Evolutionary conservation across 371 early-diverging fungal genomes (phyloP), one percentile per base, ranked within the genome.

Genomic region (Mortierella sp.): DNA sequence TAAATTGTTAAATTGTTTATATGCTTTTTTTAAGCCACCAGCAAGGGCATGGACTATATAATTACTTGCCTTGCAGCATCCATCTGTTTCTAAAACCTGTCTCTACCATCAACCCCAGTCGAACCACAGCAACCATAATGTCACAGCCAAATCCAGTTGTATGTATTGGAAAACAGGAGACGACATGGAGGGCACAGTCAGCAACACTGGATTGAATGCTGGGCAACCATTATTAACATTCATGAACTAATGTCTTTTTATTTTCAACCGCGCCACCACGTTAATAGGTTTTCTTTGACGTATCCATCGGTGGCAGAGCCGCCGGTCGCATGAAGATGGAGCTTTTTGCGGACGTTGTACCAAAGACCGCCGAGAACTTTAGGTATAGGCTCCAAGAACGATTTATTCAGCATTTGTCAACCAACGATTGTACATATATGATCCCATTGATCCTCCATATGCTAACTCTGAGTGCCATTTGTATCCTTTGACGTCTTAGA

Each of bases 291-390:
- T 94, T 94, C 64, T 90, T 94, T 68, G 94, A 93, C 73, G 88
- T 93, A n/a, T 88, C 92, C 20, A 94, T 94, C 71, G 93, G 93
- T 43, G 92, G 89, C 68, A 86, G 92, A 30, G 87, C 90, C 43
- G 92, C 93, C 5, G 99, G 98, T 14, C 90, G 96, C 61, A 96
- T 99, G 84, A 96, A 95, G 79, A 96, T 99, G 94, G 97, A 98
- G 84, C 92, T 99, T 22, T 94, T 94, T 83, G 89, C 92, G 3
- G 97, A 99, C 77, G 92, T 95, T 57, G 95, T 94, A 3, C 99
- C 99, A 43, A 95, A 92, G 81, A 99, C 99, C 1, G 97, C 97
- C 16, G 99, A 99, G 83, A 99, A 99, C 90, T 99, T 99, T 87
- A 87, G 97, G 89, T 87, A 86, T 35, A 45, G 24, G 39, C n/a